Conservation (phyloP, 2,329 filamentous ascomycete species). For the Aureobasidium zeae region DNA sequence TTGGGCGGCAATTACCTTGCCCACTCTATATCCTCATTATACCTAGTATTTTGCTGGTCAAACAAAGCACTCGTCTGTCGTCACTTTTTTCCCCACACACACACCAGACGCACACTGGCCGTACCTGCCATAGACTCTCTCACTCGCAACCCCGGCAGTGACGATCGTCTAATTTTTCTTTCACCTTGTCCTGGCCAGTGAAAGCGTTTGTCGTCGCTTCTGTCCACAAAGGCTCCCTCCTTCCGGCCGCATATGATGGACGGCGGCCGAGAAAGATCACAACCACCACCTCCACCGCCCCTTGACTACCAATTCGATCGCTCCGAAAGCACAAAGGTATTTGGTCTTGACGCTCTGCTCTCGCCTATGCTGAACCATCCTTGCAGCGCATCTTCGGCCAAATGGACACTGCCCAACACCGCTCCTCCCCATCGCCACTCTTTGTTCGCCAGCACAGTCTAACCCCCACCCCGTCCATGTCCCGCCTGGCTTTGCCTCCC, state of each 20-base stretch:
- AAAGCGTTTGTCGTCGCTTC: too few relatives aligned
- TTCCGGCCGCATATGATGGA: constrained; percentile 8
- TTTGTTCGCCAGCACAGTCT: constrained; percentile 23
- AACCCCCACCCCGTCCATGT: not conserved
- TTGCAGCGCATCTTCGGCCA: constrained; percentile 4
- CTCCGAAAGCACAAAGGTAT: constrained; percentile 9
- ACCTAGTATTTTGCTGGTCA: too few relatives aligned
- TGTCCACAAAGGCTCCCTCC: too few relatives aligned
- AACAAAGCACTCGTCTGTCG: constrained; percentile 4
- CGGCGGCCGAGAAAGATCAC: constrained; percentile 10
- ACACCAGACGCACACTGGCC: too few relatives aligned
- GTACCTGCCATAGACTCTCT: too few relatives aligned
- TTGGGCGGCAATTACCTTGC: constrained; percentile 1
- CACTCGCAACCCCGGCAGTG: too few relatives aligned
- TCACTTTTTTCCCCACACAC: constrained; percentile 6
- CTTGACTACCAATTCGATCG: constrained; percentile 1
- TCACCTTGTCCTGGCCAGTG: not conserved
- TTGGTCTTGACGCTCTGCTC: not conserved
- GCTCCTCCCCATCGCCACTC: constrained; percentile 19
- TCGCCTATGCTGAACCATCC: not conserved
- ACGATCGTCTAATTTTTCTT: too few relatives aligned
- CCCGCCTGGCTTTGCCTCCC: constrained; percentile 15
- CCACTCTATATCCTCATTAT: too few relatives aligned
- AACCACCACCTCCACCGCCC: too few relatives aligned
- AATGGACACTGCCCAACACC: constrained; percentile 6